Evolutionary conservation across 768 basidiomycete species (phyloP).

Genomic region (Boletellus emodensis): DNA sequence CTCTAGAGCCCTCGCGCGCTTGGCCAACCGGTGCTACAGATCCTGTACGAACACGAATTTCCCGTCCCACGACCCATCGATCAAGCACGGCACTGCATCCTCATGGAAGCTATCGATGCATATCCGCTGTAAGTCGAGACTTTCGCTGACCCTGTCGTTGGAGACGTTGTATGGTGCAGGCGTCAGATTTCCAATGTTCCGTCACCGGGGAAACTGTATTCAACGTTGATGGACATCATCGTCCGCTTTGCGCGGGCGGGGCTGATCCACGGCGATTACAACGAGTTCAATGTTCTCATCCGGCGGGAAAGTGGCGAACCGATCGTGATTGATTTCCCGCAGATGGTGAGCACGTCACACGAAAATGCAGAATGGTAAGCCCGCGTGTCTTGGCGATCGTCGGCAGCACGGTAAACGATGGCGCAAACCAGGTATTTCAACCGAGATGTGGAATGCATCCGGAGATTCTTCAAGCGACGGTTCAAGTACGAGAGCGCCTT

Average conservation of each 20-base stretch:
- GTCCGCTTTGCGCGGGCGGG: conserved; percentile 91
- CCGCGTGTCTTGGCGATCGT: conserved; percentile 9
- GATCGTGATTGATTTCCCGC: conserved; percentile 96
- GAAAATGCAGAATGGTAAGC: conserved; percentile 92
- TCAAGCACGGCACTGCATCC: conserved; percentile 89
- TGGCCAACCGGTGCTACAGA: conserved; percentile 41
- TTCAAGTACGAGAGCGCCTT: conserved; percentile 90
- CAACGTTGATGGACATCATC: conserved; percentile 89
- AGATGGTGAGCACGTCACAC: conserved; percentile 98
- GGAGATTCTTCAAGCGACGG: conserved; percentile 84
- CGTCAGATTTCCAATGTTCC: conserved; percentile 84
- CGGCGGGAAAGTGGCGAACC: conserved; percentile 71
- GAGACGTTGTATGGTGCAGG: conserved; percentile 36
- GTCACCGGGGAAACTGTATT: conserved; percentile 88
- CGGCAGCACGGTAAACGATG: conserved; percentile 8
- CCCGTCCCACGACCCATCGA: conserved; percentile 93
- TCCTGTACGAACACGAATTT: conserved; percentile 86
- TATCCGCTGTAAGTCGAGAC: conserved; percentile 73
- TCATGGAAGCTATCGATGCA: conserved; percentile 95
- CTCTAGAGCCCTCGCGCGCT: background rate
- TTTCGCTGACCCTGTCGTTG: background rate
- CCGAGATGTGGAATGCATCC: conserved; percentile 95
- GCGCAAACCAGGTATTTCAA: conserved; percentile 83
- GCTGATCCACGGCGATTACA: conserved; percentile 98
- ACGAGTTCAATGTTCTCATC: conserved; percentile 98